These are phyloP conservation scores for Zychaea mexicana DNA, from an alignment of 371 early-diverging fungal species.

Conservation along the genomic window DNA sequence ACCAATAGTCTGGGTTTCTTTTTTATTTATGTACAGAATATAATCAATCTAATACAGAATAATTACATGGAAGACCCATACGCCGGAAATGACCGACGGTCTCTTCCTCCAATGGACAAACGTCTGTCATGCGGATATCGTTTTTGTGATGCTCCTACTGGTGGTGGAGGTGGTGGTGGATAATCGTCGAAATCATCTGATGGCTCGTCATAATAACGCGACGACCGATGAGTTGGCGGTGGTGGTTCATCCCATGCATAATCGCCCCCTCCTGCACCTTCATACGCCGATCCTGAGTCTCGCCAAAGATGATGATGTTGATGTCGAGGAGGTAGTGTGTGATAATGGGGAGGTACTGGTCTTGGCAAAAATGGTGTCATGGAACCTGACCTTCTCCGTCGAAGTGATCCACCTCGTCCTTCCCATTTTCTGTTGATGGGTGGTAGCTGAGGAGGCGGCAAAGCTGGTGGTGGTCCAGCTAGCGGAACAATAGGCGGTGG, in stretches of 20 bases:
- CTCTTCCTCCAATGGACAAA: neutral
- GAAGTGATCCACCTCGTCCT: neutral
- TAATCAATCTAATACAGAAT: neutral
- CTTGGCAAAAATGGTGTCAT: neutral
- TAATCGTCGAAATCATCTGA: slow-evolving; percentile 3
- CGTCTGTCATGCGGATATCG: neutral
- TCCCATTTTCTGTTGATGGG: neutral
- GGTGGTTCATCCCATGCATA: slow-evolving; percentile 1
- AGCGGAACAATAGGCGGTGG: neutral
- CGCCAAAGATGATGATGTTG: neutral
- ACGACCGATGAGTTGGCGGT: neutral
- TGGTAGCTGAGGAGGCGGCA: neutral
- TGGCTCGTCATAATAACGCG: slow-evolving; percentile 5
- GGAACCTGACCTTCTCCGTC: neutral
- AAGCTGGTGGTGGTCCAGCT: neutral
- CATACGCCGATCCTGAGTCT: neutral
- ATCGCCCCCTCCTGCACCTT: neutral
- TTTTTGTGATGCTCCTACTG: neutral
- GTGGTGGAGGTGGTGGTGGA: neutral
- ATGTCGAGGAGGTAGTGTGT: neutral
- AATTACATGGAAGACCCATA: neutral
- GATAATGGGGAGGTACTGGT: neutral
- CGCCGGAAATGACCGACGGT: slow-evolving; percentile 2
- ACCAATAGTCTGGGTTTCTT: neutral
- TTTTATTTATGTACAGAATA: slow-evolving; percentile 2